Base-by-base conservation (phyloP, 768 basidiomycete genomes). In the Chalciporus sphaerocephalus region DNA sequence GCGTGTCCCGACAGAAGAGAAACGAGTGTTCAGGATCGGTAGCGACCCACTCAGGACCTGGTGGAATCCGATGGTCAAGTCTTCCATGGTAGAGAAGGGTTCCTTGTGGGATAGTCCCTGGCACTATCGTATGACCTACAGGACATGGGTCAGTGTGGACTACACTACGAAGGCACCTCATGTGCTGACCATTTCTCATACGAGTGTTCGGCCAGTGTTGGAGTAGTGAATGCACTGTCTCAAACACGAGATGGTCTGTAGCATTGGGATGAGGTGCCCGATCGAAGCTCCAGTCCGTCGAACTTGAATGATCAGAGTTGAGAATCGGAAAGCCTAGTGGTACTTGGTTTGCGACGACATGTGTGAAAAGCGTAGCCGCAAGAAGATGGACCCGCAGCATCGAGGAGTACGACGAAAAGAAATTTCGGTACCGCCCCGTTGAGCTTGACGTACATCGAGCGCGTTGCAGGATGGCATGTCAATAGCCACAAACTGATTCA, bases 141-240 rank as follows among this genome's bases (percentile, higher is more conserved):
- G 17, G 17, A 13, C 30, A n/a, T n/a, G 4, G 21, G 37, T n/a
- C 4, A 38, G 5, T 11, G 21, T 18, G 10, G 42, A 3, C 2
- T 25, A 17, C 17, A 39, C 6, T 22, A 21, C 20, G 12, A 23
- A 15, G n/a, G 18, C 16, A 18, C 16, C 5, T 22, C 10, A 11
- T 34, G 20, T 22, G 21, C 47, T 12, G 22, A 60, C 68, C 68
- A 51, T 69, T 69, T n/a, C 64, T 63, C 36, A 61, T 64, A 8
- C 64, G 57, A 2, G 67, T 70, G 42, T 70, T 71, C 2, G 69
- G 59, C 68, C 67, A 72, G 24, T 65, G 60, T 35, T 73, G 71
- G 9, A 73, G 57, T 6, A 45, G 37, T 15, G 44, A 45, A 15
- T 45, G 28, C 9, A 24, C 37, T 4, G 44, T 45, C 37, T 45